Conservation (phyloP, 805 yeast species). For the Saccharomycopsis malanga region DNA sequence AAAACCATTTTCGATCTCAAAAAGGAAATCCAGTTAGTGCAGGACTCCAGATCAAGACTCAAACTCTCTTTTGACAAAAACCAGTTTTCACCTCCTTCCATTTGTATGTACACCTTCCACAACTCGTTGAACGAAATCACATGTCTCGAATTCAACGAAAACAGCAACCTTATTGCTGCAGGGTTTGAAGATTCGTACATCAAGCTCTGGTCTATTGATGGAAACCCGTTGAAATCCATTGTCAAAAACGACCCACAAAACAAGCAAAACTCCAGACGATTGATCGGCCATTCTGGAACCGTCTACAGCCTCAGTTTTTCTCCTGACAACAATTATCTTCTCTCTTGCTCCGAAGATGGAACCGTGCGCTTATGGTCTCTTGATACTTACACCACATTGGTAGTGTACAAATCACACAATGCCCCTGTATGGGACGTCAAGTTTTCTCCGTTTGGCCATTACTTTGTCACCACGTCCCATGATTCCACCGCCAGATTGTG, state of each 20-base stretch:
- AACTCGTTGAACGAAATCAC: constrained; percentile 86
- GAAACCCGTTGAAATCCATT: constrained; percentile 66
- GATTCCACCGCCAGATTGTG: constrained; percentile 96
- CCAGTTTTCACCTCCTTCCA: constrained; percentile 85
- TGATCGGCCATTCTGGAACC: constrained; percentile 92
- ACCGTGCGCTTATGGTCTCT: constrained; percentile 91
- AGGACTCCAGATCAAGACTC: constrained; percentile 74
- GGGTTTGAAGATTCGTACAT: constrained; percentile 92
- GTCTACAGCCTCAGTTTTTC: constrained; percentile 86
- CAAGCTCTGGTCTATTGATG: constrained; percentile 90
- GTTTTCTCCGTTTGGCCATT: constrained; percentile 92
- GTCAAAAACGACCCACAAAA: constrained; percentile 48
- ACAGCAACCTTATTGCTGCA: constrained; percentile 80
- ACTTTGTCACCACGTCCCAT: constrained; percentile 96
- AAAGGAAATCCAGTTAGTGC: constrained; percentile 68
- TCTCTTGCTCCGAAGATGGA: constrained; percentile 85
- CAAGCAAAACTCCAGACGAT: constrained; percentile 35
- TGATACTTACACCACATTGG: constrained; percentile 84
- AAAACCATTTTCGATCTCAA: constrained; percentile 75
- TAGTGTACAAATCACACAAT: constrained; percentile 92
- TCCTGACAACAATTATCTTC: constrained; percentile 77
- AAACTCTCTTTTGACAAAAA: constrained; percentile 26
- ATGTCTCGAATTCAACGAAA: constrained; percentile 80
- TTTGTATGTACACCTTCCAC: constrained; percentile 97
- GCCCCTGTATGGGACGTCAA: constrained; percentile 97